A percentile compares a stretch with the other conserved stretches of the same genome.
These are phyloP conservation scores for Floccularia luteovirens DNA, from an alignment of 768 basidiomycete species.

Conservation along the genomic window DNA sequence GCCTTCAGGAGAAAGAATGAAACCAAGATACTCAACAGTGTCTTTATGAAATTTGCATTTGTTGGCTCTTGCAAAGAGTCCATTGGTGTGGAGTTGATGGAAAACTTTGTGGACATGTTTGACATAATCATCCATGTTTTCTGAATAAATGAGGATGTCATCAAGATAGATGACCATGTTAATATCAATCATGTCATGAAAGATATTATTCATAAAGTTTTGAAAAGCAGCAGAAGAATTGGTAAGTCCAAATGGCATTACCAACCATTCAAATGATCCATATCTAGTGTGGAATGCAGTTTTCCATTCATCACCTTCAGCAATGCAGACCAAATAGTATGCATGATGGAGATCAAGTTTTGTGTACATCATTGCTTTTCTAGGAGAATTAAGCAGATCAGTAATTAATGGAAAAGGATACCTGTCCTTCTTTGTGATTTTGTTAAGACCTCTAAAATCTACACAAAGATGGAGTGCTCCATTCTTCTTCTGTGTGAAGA, in stretches of 20 bases:
- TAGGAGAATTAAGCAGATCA: conserved; percentile 20
- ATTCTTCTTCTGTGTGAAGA: neutral
- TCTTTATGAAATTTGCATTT: conserved; percentile 30
- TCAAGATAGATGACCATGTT: conserved; percentile 21
- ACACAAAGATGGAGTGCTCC: conserved; percentile 3
- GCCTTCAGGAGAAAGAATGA: neutral
- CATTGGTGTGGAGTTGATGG: no score
- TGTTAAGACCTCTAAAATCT: conserved; percentile 6
- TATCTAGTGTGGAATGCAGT: conserved; percentile 29
- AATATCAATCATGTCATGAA: no score
- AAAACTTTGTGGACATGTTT: no score
- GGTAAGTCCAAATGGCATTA: no score
- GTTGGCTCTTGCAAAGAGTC: conserved; percentile 19
- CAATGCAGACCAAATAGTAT: conserved; percentile 22
- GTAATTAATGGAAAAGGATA: conserved; percentile 20
- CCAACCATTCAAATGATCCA: conserved; percentile 26
- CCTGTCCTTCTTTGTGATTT: conserved; percentile 15
- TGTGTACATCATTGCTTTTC: no score
- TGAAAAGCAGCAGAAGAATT: no score
- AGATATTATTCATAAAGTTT: no score
- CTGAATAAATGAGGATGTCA: neutral
- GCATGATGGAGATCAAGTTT: conserved; percentile 22
- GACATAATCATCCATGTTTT: no score
- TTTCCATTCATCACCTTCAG: conserved; percentile 35
- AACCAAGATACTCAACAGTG: no score